Evolutionary conservation across 257 asterid genomes (phyloP).

Genomic region (Nicotiana sylvestris): DNA sequence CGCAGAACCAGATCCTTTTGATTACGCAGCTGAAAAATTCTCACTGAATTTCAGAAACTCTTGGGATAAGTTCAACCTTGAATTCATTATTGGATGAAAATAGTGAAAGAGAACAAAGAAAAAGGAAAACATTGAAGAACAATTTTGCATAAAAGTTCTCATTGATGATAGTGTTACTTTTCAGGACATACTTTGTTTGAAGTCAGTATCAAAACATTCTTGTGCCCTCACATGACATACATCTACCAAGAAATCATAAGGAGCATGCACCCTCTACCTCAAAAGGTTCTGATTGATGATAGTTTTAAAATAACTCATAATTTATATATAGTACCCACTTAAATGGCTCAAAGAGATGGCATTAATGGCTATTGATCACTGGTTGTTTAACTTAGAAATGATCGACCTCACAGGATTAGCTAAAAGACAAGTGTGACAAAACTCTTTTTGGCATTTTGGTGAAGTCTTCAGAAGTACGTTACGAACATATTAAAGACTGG

Average conservation of each 20-base stretch:
- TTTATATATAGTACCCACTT: too few relatives aligned
- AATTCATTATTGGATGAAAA: constrained; percentile 20
- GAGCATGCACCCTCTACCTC: not conserved
- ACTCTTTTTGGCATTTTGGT: not conserved
- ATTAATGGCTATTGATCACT: too few relatives aligned
- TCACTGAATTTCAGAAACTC: constrained; percentile 28
- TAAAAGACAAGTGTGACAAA: not conserved
- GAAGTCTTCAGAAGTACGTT: not conserved
- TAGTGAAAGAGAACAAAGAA: not conserved
- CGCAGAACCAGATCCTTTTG: not conserved
- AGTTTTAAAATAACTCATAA: too few relatives aligned
- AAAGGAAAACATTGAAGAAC: not conserved
- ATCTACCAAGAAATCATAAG: not conserved
- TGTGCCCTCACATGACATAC: not conserved
- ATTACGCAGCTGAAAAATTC: constrained; percentile 14
- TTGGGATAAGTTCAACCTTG: constrained; percentile 34
- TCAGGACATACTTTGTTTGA: constrained; percentile 18
- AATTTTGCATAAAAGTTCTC: not conserved
- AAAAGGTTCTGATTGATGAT: too few relatives aligned
- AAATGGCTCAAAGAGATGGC: too few relatives aligned
- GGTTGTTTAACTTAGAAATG: not conserved
- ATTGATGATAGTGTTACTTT: constrained; percentile 15
- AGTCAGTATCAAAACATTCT: constrained; percentile 37
- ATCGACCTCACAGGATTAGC: not conserved
- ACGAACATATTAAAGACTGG: not conserved